A percentile compares a stretch with the other conserved stretches of the same genome.
phyloP scores from a whole-genome alignment of 768 basidiomycete species.

The Xerocomus potaroensis region DNA sequence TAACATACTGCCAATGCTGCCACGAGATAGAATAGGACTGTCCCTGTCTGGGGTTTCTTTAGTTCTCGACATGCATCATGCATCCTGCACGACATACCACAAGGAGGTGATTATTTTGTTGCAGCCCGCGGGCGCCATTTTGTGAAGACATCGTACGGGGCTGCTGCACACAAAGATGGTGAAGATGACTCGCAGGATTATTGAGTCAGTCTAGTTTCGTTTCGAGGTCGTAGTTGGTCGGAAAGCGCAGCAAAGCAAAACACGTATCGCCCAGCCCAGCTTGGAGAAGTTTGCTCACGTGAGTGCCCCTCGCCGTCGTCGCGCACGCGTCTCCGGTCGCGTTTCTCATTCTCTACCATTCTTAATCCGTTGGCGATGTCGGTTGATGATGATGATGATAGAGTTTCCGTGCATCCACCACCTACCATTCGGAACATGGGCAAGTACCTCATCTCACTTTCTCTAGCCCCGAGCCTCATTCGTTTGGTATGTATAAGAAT shows the following conservation, averaged over 20 bases:
- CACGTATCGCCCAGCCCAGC: neutral
- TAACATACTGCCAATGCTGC: slow-evolving; percentile 82
- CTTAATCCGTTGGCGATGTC: slow-evolving; percentile 25
- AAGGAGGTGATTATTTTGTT: slow-evolving; percentile 29
- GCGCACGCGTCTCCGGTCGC: slow-evolving; percentile 10
- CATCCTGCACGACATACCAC: slow-evolving; percentile 24
- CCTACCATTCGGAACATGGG: slow-evolving; percentile 38
- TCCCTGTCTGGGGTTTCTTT: slow-evolving; percentile 48
- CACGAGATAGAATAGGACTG: slow-evolving; percentile 84
- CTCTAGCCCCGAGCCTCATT: slow-evolving; percentile 1
- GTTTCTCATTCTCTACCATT: neutral
- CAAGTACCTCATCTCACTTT: slow-evolving; percentile 22
- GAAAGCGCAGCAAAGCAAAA: slow-evolving; percentile 4
- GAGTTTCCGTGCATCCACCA: slow-evolving; percentile 27
- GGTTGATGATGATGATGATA: slow-evolving; percentile 17
- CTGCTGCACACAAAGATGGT: neutral
- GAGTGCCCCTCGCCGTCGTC: neutral
- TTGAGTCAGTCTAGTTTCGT: neutral
- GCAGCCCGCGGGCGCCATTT: slow-evolving; percentile 26
- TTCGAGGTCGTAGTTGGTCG: neutral
- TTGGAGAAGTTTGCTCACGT: slow-evolving; percentile 22
- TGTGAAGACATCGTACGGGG: slow-evolving; percentile 22
- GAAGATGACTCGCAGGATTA: neutral
- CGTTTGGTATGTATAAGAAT: slow-evolving; percentile 32
- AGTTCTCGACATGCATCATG: slow-evolving; percentile 2